Evolutionary conservation across 805 yeast species (phyloP), one percentile per base, ranked within the genome.

Genomic region (Starmerella bacillaris): DNA sequence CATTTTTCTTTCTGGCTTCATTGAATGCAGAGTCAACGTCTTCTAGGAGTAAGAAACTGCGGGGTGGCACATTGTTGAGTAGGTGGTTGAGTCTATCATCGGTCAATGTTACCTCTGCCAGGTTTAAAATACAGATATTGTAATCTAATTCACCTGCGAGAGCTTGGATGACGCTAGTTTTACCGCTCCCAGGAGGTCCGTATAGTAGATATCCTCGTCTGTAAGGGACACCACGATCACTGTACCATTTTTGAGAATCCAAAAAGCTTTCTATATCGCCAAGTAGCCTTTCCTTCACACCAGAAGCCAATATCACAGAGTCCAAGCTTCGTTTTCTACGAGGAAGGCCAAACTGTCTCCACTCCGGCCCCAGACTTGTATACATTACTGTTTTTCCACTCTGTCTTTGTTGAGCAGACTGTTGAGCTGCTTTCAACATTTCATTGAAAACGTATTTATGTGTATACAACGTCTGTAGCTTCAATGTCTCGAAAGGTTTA

Each of bases 151-250:
- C 92, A 26, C 96, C 98, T 0, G 98, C 98, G 35, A 89, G 60
- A 0, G 98, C 95, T 55, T 86, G 96, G 37, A 89, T 86, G 45
- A 82, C 82, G 50, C 93, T 78, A 2, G 96, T 83, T 53, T 89
- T 89, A 38, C 98, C 98, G 45, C 86, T 73, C 1, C 98, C 98
- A 2, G 98, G 98, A 0, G 98, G 98, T 0, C 98, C 98, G 56
- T 79, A 86, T 20, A 89, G 60, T 34, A 89, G 61, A 50, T 89
- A 89, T 0, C 98, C 98, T 48, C 98, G 65, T 54, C 98, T 67
- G 53, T 89, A 89, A 1, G 98, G 98, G 35, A 89, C 89, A n/a
- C 98, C 98, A 40, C 98, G 64, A 40, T 80, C 79, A 42, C 78
- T 77, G 54, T 89, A 89, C 98, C 98, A 89, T 40, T 71, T 66